These are phyloP conservation scores for Penicillium dipodomyicola DNA, from an alignment of 495 filamentous ascomycete species.

Conservation along the genomic window DNA sequence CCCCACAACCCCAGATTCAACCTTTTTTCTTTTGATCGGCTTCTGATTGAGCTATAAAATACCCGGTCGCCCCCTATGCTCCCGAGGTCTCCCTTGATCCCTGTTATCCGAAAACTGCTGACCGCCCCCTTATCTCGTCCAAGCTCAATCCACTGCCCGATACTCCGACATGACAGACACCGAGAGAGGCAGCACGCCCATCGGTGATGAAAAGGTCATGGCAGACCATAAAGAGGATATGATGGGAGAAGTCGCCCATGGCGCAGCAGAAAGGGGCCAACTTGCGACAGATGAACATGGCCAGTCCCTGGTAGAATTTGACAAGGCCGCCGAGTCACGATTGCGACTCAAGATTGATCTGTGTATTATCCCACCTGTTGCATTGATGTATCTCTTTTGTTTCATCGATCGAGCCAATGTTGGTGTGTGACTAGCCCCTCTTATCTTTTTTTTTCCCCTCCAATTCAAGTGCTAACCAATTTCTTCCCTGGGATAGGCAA, in stretches of 20 bases:
- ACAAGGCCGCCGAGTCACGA: constrained; percentile 56
- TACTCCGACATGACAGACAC: constrained; percentile 10
- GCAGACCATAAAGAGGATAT: constrained; percentile 22
- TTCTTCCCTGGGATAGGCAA: constrained; percentile 25
- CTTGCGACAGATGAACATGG: constrained; percentile 63
- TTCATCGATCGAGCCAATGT: constrained; percentile 62
- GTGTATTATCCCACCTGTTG: constrained; percentile 46
- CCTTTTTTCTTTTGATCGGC: not conserved
- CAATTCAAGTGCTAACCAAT: constrained; percentile 12
- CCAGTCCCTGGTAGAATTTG: constrained; percentile 54
- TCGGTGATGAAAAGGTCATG: constrained; percentile 27
- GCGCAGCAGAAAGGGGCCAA: constrained; percentile 56
- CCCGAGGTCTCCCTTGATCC: not conserved
- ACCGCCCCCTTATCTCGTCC: not conserved
- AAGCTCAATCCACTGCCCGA: too few species aligned
- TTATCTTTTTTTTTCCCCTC: not conserved
- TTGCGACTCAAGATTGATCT: constrained; percentile 49
- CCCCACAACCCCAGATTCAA: constrained; percentile 15
- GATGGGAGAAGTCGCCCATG: constrained; percentile 33
- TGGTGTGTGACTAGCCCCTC: constrained; percentile 36
- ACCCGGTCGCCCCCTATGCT: not conserved
- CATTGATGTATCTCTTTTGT: constrained; percentile 51
- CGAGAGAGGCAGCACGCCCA: constrained; percentile 10
- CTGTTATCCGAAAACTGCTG: not conserved
- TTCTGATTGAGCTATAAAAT: constrained; percentile 9